Conservation (phyloP, 305 asterid genomes). For the Solanum aculeatissimum region DNA sequence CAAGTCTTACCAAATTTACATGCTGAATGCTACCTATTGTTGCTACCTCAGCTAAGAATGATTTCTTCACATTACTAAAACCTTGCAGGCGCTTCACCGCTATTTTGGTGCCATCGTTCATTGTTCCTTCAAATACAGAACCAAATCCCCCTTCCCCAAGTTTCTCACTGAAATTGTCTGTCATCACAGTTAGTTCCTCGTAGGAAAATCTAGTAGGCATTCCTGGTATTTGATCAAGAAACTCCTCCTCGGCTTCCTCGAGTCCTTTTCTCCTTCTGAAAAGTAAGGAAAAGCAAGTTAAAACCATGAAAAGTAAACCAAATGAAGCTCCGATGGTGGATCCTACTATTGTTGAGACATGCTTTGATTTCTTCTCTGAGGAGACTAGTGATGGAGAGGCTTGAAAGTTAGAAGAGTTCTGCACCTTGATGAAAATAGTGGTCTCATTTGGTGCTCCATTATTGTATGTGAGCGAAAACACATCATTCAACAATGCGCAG, state of each 20-base stretch:
- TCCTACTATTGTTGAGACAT: background rate
- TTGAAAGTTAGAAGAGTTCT: background rate
- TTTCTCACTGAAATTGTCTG: background rate
- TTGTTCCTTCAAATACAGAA: slow-evolving; percentile 5
- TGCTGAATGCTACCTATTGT: background rate
- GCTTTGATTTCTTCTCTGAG: background rate
- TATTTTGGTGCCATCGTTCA: background rate
- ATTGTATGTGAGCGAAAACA: background rate
- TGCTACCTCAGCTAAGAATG: background rate
- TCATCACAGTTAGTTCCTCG: background rate
- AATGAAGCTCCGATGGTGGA: background rate
- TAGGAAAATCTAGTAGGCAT: slow-evolving; percentile 3
- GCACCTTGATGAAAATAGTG: background rate
- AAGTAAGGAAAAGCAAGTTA: background rate
- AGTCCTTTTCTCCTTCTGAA: background rate
- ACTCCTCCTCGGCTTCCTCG: background rate
- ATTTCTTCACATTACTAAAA: background rate
- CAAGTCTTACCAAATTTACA: background rate
- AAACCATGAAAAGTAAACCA: background rate
- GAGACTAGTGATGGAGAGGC: background rate
- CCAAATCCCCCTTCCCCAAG: slow-evolving; percentile 18
- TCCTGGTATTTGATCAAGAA: slow-evolving; percentile 9
- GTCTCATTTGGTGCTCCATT: background rate
- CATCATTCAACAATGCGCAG: background rate
- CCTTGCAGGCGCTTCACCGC: slow-evolving; percentile 10